Conservation (phyloP, 1,284 basidiomycete genomes). For the Ganoderma resinaceum region DNA sequence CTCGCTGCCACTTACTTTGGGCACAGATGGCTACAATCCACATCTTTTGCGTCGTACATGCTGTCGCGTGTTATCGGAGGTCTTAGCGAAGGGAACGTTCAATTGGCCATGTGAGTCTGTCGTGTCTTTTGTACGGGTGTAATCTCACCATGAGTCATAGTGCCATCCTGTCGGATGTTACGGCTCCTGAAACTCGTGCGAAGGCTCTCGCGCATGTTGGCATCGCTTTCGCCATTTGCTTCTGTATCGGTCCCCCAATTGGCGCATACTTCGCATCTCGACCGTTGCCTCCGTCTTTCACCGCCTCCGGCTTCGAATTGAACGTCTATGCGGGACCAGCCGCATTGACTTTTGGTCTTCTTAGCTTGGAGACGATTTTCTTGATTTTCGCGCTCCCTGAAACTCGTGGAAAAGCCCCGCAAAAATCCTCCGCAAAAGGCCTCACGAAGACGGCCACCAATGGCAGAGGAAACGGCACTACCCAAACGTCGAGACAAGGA, state of each 20-base stretch:
- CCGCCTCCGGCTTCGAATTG: slow-evolving; percentile 67
- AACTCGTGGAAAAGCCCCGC: slow-evolving; percentile 59
- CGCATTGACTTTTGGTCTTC: slow-evolving; percentile 73
- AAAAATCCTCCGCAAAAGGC: slow-evolving; percentile 31
- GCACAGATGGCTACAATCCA: slow-evolving; percentile 79
- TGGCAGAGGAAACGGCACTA: slow-evolving; percentile 24
- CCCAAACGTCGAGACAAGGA: slow-evolving; percentile 34
- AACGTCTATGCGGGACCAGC: slow-evolving; percentile 91
- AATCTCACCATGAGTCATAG: slow-evolving; percentile 44
- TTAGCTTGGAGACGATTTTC: slow-evolving; percentile 76
- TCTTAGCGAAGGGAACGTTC: slow-evolving; percentile 88
- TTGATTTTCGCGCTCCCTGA: slow-evolving; percentile 79
- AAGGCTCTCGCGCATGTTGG: slow-evolving; percentile 91
- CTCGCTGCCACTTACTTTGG: not conserved
- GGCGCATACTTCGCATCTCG: slow-evolving; percentile 83
- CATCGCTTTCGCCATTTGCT: slow-evolving; percentile 93
- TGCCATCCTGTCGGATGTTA: slow-evolving; percentile 90
- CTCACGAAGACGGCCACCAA: slow-evolving; percentile 27
- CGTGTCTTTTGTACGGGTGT: not conserved
- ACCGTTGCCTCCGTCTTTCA: slow-evolving; percentile 65
- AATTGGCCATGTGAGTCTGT: slow-evolving; percentile 72
- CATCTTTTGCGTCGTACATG: slow-evolving; percentile 86
- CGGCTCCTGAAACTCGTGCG: slow-evolving; percentile 77
- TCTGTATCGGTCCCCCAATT: slow-evolving; percentile 85
- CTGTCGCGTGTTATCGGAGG: slow-evolving; percentile 91